Evolutionary conservation across 495 filamentous ascomycete genomes (phyloP).

Genomic region (Trichocladium antarcticum): DNA sequence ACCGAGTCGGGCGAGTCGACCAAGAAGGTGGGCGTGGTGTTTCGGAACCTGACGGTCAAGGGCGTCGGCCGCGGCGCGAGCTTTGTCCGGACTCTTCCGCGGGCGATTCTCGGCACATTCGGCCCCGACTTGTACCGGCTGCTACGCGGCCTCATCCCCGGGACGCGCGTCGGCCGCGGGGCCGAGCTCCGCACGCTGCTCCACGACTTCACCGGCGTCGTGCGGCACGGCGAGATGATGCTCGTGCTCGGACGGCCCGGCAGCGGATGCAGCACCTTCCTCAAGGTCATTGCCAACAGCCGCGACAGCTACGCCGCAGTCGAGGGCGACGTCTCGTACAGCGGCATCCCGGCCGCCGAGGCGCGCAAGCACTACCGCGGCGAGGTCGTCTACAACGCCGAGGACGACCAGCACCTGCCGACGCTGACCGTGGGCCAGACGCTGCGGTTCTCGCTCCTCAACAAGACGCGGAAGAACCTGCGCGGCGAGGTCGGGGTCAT

Average conservation of each 20-base stretch:
- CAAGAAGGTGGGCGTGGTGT: constrained; percentile 79
- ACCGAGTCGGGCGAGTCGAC: constrained; percentile 52
- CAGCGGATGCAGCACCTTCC: constrained; percentile 68
- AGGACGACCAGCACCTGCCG: constrained; percentile 74
- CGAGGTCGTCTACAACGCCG: constrained; percentile 73
- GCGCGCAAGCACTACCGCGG: constrained; percentile 60
- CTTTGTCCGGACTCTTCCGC: constrained; percentile 63
- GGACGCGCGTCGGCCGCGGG: constrained; percentile 38
- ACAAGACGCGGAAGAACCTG: constrained; percentile 69
- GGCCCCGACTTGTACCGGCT: constrained; percentile 69
- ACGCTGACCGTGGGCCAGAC: constrained; percentile 70
- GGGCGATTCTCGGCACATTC: constrained; percentile 73
- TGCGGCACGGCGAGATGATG: constrained; percentile 71
- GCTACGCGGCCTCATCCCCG: constrained; percentile 53
- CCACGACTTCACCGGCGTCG: constrained; percentile 66
- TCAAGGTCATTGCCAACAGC: constrained; percentile 67
- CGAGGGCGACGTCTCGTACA: constrained; percentile 62
- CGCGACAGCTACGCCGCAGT: constrained; percentile 54
- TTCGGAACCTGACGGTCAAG: constrained; percentile 67
- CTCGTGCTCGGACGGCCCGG: constrained; percentile 73
- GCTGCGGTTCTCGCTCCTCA: constrained; percentile 68
- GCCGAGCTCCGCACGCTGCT: constrained; percentile 49
- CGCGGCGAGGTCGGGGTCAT: constrained; percentile 56
- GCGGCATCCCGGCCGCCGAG: constrained; percentile 60
- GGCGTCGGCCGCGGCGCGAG: constrained; percentile 55